A percentile compares a stretch with the other conserved stretches of the same genome.
phyloP scores from a whole-genome alignment of 257 asterid species.

The Eucommia ulmoides region DNA sequence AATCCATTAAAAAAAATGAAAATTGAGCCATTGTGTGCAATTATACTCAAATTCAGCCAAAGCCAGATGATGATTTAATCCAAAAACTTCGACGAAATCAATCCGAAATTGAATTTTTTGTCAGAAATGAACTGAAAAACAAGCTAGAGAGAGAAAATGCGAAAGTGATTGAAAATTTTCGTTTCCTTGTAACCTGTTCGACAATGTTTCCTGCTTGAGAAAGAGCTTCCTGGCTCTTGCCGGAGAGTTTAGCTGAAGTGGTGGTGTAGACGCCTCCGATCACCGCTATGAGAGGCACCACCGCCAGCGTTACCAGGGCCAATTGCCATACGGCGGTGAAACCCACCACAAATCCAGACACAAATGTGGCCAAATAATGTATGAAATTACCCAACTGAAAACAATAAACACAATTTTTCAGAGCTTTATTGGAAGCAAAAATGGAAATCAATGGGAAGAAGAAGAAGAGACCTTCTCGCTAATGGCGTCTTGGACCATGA shows the following conservation, averaged over 20 bases:
- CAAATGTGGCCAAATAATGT: constrained; percentile 92
- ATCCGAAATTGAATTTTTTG: no score
- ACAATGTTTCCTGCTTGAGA: constrained; percentile 83
- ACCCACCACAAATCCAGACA: constrained; percentile 87
- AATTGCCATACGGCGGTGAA: constrained; percentile 90
- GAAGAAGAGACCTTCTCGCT: constrained; percentile 95
- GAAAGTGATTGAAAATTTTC: background rate
- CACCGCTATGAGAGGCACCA: constrained; percentile 80
- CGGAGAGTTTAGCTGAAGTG: constrained; percentile 60
- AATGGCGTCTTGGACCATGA: constrained; percentile 86
- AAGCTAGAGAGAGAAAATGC: no score
- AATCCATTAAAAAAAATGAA: no score
- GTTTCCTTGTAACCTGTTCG: constrained; percentile 70
- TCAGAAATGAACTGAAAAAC: no score
- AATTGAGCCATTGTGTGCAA: background rate
- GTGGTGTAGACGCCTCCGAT: constrained; percentile 66
- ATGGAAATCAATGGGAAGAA: no score
- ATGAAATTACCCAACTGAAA: constrained; percentile 87
- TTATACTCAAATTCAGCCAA: background rate
- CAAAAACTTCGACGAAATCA: no score
- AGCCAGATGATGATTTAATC: no score
- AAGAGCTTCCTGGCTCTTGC: constrained; percentile 68
- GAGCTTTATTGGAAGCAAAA: background rate
- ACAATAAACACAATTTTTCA: constrained; percentile 5
- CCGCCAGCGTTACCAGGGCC: constrained; percentile 75